Conservation (phyloP, 2,329 filamentous ascomycete species). For the Gaeumannomyces sp. region DNA sequence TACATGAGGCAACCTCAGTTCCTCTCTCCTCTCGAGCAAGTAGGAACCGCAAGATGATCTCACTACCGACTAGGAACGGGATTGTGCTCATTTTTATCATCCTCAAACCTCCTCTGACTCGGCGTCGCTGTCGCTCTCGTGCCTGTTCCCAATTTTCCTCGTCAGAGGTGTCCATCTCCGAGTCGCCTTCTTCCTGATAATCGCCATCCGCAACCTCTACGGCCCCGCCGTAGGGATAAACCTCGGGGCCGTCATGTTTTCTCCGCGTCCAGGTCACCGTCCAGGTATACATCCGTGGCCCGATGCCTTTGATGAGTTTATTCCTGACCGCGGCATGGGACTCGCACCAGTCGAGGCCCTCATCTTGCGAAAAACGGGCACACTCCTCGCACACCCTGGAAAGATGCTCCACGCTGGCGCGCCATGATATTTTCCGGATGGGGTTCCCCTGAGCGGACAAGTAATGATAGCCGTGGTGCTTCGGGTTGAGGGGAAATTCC, state of each 20-base stretch:
- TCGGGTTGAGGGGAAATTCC: slow-evolving; percentile 7
- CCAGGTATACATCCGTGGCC: slow-evolving; percentile 3
- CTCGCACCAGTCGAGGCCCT: not conserved
- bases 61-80: too few relatives aligned
- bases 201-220: slow-evolving; percentile 2
- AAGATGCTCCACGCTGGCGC: not conserved
- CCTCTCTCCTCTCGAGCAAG: too few relatives aligned
- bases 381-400: not conserved
- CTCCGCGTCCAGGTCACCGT: slow-evolving; percentile 6
- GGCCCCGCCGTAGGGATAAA: not conserved
- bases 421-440: slow-evolving; percentile 5
- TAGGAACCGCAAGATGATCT: too few relatives aligned
- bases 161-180: not conserved
- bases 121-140: too few relatives aligned
- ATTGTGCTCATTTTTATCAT: too few relatives aligned
- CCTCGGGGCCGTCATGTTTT: not conserved
- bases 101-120: too few relatives aligned
- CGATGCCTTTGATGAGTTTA: not conserved
- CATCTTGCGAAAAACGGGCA: too few relatives aligned
- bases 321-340: not conserved
- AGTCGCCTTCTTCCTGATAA: not conserved
- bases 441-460: slow-evolving; percentile 5
- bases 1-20: too few relatives aligned
- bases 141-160: not conserved
- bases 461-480: slow-evolving; percentile 6